Evolutionary conservation across 192 early-diverging fungal genomes (phyloP).

Genomic region (Umbelopsis vinacea): DNA sequence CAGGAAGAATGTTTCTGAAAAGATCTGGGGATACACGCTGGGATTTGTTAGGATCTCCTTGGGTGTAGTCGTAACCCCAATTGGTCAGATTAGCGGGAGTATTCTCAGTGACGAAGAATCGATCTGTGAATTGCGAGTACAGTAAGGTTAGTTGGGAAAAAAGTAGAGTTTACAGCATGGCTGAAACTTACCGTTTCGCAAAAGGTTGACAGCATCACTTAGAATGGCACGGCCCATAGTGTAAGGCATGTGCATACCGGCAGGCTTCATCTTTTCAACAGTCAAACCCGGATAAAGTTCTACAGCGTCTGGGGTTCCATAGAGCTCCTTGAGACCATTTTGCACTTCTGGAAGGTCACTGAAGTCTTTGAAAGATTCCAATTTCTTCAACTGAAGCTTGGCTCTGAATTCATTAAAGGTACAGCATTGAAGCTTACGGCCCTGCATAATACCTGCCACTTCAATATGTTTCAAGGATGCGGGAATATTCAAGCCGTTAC

Average conservation of each 20-base stretch:
- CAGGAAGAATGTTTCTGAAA: slow-evolving; percentile 25
- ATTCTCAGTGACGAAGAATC: slow-evolving; percentile 48
- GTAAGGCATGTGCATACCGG: slow-evolving; percentile 50
- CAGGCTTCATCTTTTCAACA: slow-evolving; percentile 43
- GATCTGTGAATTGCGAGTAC: slow-evolving; percentile 35
- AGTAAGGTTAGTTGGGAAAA: neutral
- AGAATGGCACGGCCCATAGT: slow-evolving; percentile 51
- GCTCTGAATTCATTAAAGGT: slow-evolving; percentile 57
- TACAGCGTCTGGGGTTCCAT: slow-evolving; percentile 44
- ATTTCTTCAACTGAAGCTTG: slow-evolving; percentile 38
- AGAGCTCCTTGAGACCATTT: slow-evolving; percentile 44
- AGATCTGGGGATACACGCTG: slow-evolving; percentile 26
- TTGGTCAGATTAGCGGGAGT: slow-evolving; percentile 47
- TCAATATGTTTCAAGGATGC: slow-evolving; percentile 43
- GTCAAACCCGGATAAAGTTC: slow-evolving; percentile 57
- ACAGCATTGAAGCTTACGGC: slow-evolving; percentile 45
- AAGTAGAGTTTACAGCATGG: neutral
- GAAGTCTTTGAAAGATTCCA: slow-evolving; percentile 43
- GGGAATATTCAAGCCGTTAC: slow-evolving; percentile 49
- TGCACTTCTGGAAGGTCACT: slow-evolving; percentile 25
- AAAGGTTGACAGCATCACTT: slow-evolving; percentile 50
- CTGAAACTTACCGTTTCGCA: slow-evolving; percentile 42
- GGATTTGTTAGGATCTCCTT: slow-evolving; percentile 25
- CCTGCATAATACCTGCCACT: slow-evolving; percentile 47
- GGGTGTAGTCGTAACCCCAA: slow-evolving; percentile 45